Conservation (phyloP, 2,329 filamentous ascomycete genomes). For the Herpomyces periplanetae region DNA sequence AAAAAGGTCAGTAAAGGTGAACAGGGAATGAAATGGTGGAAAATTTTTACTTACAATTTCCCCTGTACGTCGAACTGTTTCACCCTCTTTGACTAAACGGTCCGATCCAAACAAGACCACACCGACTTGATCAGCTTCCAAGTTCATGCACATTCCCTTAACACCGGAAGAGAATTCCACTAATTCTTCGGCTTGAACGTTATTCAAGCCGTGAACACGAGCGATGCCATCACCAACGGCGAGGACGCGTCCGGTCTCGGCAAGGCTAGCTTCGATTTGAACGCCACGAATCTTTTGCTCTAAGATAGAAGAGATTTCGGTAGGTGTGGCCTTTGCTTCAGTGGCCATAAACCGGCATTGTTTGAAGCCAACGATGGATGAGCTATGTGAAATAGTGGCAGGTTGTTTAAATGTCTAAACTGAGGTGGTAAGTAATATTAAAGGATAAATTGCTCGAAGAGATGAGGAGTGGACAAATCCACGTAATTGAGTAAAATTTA, state of each 20-base stretch:
- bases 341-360: constrained; percentile 55
- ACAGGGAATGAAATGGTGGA: constrained; percentile 1
- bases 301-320: constrained; percentile 94
- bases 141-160: constrained; percentile 99
- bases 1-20: constrained; percentile 1
- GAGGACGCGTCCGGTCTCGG: constrained; percentile 93
- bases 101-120: constrained; percentile 99
- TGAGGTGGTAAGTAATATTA: too few species aligned
- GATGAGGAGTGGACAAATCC: too few species aligned
- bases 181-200: constrained; percentile 98
- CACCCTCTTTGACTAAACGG: constrained; percentile 96
- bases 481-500: too few species aligned
- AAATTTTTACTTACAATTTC: constrained; percentile 40
- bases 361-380: constrained; percentile 25
- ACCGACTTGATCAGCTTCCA: constrained; percentile 99
- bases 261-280: constrained; percentile 74
- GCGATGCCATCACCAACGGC: constrained; percentile 99
- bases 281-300: constrained; percentile 97
- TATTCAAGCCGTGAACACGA: constrained; percentile 97
- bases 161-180: constrained; percentile 99
- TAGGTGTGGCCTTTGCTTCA: constrained; percentile 77
- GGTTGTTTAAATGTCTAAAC: too few species aligned
- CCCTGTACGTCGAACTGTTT: constrained; percentile 97
- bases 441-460: too few species aligned
- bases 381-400: constrained; percentile 42